phyloP scores from a whole-genome alignment of 2,329 filamentous ascomycete genomes.

The Lecanicillium sp. region DNA sequence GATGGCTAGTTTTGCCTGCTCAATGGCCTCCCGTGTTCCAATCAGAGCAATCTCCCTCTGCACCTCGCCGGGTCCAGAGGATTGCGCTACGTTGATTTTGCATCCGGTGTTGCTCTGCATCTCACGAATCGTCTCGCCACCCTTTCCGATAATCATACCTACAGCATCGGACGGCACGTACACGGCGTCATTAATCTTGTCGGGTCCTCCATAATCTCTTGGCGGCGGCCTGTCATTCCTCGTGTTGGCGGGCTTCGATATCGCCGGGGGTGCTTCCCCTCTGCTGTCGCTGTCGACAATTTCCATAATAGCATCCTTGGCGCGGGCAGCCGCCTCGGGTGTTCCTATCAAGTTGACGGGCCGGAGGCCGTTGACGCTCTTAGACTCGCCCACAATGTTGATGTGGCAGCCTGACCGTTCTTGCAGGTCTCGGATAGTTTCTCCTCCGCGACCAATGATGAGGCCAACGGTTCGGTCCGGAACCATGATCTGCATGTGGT shows the following conservation, averaged over 20 bases:
- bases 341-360: slow-evolving; percentile 87
- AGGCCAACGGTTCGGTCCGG: slow-evolving; percentile 87
- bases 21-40: slow-evolving; percentile 69
- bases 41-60: slow-evolving; percentile 84
- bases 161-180: slow-evolving; percentile 85
- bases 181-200: slow-evolving; percentile 76
- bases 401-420: slow-evolving; percentile 91
- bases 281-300: slow-evolving; percentile 88
- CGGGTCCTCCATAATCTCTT: slow-evolving; percentile 32
- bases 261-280: slow-evolving; percentile 30
- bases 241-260: slow-evolving; percentile 20
- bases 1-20: slow-evolving; percentile 73
- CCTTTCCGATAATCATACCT: slow-evolving; percentile 94
- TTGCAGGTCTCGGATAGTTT: slow-evolving; percentile 88
- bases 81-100: slow-evolving; percentile 89
- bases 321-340: slow-evolving; percentile 63
- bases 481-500: slow-evolving; percentile 88
- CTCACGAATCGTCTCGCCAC: slow-evolving; percentile 87
- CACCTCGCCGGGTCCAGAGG: slow-evolving; percentile 66
- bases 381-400: slow-evolving; percentile 89
- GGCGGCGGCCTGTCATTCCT: slow-evolving; percentile 18
- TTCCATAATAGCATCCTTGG: slow-evolving; percentile 84
- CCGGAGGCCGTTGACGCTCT: slow-evolving; percentile 82
- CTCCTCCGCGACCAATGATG: slow-evolving; percentile 88
- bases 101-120: slow-evolving; percentile 84